Base-by-base conservation (phyloP, 169 alveolate genomes). In the Eimeria zaria region DNA sequence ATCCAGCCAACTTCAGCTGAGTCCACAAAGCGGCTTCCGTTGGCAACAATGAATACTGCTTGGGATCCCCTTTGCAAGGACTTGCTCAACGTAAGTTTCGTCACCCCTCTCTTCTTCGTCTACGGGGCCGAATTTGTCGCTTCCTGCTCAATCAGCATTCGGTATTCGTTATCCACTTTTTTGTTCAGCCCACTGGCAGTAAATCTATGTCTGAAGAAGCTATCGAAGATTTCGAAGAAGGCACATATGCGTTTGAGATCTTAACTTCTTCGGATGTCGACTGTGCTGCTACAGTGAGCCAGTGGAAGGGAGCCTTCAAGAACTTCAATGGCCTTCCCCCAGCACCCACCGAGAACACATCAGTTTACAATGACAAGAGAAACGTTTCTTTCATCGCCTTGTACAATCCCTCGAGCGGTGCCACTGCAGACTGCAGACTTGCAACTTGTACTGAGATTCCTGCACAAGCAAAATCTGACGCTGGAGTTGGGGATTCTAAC, bases 401-500 rank as follows among this genome's bases (percentile, higher is more conserved):
- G 53, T 81, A 81, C 71, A 81, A 81, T 22, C 90, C 90, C 14
- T 46, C 90, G 9, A 8, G 73, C 62, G 27, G n/a, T 12, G 90
- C 90, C 58, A 46, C 36, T 81, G 90, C 90, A 53, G 90, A 81
- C 90, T 81, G 90, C 71, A 12, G 90, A 81, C 51, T 53, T 33
- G 90, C 51, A 16, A 81, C 71, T 20, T 81, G 90, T 48, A 30
- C 22, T 60, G 69, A 60, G 69, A 18, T 60, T 6, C 69, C 69
- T 18, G 69, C 69, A 60, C n/a, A 0, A 22, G 30, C 12, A 7
- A 18, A 60, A 22, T 18, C 20, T 22, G 69, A 14, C 1, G 27
- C n/a, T 22, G 69, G n/a, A 18, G n/a, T 6, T 60, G n/a, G 69
- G 8, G 69, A 60, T 14, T 60, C 69, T 6, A 60, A 71, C 44